Percentiles rank a stretch among this genome's conserved stretches.
Conservation (phyloP, 139 green algal genomes). For the Spirogloea muscicola region DNA sequence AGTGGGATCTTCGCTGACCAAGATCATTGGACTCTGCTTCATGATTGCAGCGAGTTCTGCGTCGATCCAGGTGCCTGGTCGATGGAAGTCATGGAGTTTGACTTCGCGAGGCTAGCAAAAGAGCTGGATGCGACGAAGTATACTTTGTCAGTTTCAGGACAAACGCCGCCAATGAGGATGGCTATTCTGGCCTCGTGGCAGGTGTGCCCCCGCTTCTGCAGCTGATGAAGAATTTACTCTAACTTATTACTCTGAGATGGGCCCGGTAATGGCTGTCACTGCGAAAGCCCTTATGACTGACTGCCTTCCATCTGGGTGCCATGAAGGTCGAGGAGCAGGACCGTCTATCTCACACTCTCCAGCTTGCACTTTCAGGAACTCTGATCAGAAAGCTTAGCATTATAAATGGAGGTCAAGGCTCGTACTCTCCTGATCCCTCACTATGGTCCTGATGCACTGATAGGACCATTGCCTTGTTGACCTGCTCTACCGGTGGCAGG, state of each 20-base stretch:
- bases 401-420: too few species aligned
- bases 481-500: slow-evolving; percentile 40
- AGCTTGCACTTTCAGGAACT: too few species aligned
- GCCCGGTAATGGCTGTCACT: too few species aligned
- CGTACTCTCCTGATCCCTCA: too few species aligned
- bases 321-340: too few species aligned
- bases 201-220: slow-evolving; percentile 7
- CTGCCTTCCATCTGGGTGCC: too few species aligned
- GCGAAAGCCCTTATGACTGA: too few species aligned
- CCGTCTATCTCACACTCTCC: too few species aligned
- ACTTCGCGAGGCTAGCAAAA: slow-evolving; percentile 15
- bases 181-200: slow-evolving; percentile 32
- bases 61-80: slow-evolving; percentile 31
- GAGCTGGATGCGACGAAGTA: slow-evolving; percentile 20
- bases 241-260: not conserved
- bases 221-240: not conserved
- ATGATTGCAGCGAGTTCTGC: slow-evolving; percentile 34
- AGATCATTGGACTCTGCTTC: too few species aligned
- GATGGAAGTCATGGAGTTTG: slow-evolving; percentile 12
- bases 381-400: too few species aligned
- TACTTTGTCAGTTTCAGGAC: slow-evolving; percentile 6
- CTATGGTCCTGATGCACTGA: too few species aligned
- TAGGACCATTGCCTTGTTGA: slow-evolving; percentile 40
- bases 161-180: slow-evolving; percentile 17
- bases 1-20: too few species aligned